Evolutionary conservation across 169 alveolate species (phyloP), one percentile per base, ranked within the genome.

Genomic region (Perkinsus chesapeaki): DNA sequence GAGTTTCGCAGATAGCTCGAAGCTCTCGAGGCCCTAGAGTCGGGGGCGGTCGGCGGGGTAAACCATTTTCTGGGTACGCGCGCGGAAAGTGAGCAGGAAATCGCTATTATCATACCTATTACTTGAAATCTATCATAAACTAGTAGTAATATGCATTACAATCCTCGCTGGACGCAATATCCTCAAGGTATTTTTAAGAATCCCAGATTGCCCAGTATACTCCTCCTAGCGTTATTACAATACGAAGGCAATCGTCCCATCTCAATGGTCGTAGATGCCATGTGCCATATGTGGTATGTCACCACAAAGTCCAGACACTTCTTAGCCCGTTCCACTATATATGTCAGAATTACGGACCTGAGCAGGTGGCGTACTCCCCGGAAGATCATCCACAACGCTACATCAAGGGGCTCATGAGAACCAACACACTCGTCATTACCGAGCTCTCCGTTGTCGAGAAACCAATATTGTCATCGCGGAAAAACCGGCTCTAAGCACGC

Each of bases 261-360:
- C 82, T 93, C 37, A 27, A 82, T 3, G 3, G 36, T 16, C 31
- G 92, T 39, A 0, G 60, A 34, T 3, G 60, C 91, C 39, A 82
- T 1, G 37, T 93, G 93, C 39, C 48, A 37, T n/a, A 93, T 39
- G n/a, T 39, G 39, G 31, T 92, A 39, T 16, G 94, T 93, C 23
- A 60, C 48, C 1, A 37, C 93, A 72, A 73, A 93, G 36, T 93
- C 94, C 16, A 93, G 34, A 37, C 93, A 60, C 73, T 93, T 93
- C 39, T 39, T 60, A 10, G 94, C 94, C 19, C 94, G 92, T 72
- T 93, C 94, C 31, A 93, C 94, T 31, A 93, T 39, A 73, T 39
- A 93, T 20, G 92, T 94, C 0, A 82, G 23, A 9, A 94, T 92
- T 3, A 38, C 16, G 3, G 39, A 36, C 73, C 60, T 36, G 20